A percentile compares a stretch with the other conserved stretches of the same genome.
phyloP scores from a whole-genome alignment of 225 moss, liverwort and hornwort genomes.

The Pseudisothecium myosuroides region DNA sequence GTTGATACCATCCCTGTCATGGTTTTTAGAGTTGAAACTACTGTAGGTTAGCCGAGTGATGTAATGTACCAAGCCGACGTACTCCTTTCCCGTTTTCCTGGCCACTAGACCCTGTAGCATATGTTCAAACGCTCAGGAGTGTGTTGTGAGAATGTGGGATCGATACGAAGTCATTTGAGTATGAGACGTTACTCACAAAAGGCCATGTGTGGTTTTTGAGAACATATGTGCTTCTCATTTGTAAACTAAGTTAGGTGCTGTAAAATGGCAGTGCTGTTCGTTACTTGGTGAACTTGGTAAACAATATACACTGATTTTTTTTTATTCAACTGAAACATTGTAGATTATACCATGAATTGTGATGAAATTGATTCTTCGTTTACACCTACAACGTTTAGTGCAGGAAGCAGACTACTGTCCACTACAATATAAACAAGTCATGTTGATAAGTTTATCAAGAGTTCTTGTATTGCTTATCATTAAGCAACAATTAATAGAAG shows the following conservation, averaged over 20 bases:
- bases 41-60: conserved; percentile 3
- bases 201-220: not conserved
- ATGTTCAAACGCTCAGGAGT: not conserved
- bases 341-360: not conserved
- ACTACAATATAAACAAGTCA: not conserved
- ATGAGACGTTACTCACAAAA: not conserved
- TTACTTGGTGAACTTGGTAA: not conserved
- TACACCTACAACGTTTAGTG: not conserved
- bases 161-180: not conserved
- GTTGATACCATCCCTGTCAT: conserved; percentile 17
- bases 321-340: not conserved
- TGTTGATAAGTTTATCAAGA: not conserved
- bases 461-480: not conserved
- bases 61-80: not conserved
- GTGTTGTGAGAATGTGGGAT: not conserved
- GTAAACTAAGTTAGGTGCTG: conserved; percentile 22
- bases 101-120: not conserved
- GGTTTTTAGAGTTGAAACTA: not conserved
- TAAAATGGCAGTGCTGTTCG: not conserved
- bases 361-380: not conserved
- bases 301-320: not conserved
- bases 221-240: not conserved
- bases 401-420: not conserved
- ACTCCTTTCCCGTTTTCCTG: not conserved
- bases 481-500: not conserved